Evolutionary conservation across 345 rosid species (phyloP).

Genomic region (Zanthoxylum bungeanum): DNA sequence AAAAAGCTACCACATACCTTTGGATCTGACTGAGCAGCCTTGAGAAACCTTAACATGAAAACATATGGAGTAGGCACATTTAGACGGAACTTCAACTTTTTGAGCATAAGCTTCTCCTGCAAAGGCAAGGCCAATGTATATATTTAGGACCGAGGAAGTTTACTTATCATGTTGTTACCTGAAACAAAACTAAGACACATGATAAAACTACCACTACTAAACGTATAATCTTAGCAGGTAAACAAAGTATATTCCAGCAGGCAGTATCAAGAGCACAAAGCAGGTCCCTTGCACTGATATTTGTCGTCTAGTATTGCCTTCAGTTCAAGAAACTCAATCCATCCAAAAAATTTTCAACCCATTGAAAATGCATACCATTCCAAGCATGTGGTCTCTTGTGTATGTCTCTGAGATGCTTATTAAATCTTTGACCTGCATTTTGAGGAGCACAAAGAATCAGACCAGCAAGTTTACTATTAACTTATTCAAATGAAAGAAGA

Average conservation of each 20-base stretch:
- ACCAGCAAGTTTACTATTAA: slow-evolving; percentile 4
- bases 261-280: too few species aligned
- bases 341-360: not conserved
- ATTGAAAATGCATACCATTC: slow-evolving; percentile 49
- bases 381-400: slow-evolving; percentile 69
- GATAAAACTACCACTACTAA: not conserved
- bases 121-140: slow-evolving; percentile 21
- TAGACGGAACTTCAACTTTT: slow-evolving; percentile 74
- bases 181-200: not conserved
- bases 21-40: slow-evolving; percentile 81
- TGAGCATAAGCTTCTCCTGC: slow-evolving; percentile 81
- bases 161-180: not conserved
- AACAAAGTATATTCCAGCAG: not conserved
- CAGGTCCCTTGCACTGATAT: not conserved
- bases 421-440: slow-evolving; percentile 74
- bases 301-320: not conserved
- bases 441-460: not conserved
- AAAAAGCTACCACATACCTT: slow-evolving; percentile 40
- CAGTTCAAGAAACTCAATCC: not conserved
- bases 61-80: slow-evolving; percentile 87
- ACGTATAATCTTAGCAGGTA: not conserved
- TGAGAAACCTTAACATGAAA: slow-evolving; percentile 91
- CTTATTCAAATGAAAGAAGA: too few species aligned
- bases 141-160: not conserved
- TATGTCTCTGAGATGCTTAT: slow-evolving; percentile 82